Evolutionary conservation across 495 filamentous ascomycete species (phyloP).

Genomic region (Lepidopterella palustris): DNA sequence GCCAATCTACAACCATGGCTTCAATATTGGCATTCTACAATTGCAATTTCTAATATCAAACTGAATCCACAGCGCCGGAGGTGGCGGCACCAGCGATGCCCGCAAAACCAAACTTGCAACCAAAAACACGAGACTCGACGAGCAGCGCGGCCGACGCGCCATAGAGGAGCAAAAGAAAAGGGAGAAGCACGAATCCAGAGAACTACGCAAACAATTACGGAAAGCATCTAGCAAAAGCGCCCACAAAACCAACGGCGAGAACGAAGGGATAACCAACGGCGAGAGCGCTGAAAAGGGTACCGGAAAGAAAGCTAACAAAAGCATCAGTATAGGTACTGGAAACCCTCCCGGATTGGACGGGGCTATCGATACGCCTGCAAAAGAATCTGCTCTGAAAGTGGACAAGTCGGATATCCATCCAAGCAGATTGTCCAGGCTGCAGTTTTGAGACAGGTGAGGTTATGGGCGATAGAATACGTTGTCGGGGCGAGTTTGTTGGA

Average conservation of each 20-base stretch:
- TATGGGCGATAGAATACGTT: background rate
- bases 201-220: background rate
- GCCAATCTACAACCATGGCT: too few relatives aligned
- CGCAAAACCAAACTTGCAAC: conserved; percentile 68
- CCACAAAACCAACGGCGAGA: conserved; percentile 15
- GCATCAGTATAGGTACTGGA: background rate
- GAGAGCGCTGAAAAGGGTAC: too few relatives aligned
- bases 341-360: background rate
- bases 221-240: conserved; percentile 9
- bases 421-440: conserved; percentile 29
- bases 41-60: background rate
- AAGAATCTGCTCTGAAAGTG: background rate
- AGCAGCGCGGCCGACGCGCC: conserved; percentile 30
- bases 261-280: background rate
- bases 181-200: conserved; percentile 22
- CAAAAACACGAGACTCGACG: conserved; percentile 77
- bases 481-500: background rate
- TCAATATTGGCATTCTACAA: background rate
- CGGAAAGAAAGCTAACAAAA: conserved; percentile 1
- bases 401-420: conserved; percentile 32
- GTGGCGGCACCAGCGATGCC: conserved; percentile 67
- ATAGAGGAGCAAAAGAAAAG: conserved; percentile 27
- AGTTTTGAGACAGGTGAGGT: background rate
- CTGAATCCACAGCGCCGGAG: conserved; percentile 51
- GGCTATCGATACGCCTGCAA: background rate